phyloP scores from a whole-genome alignment of 2,329 filamentous ascomycete genomes.

The Mariannaea elegans region DNA sequence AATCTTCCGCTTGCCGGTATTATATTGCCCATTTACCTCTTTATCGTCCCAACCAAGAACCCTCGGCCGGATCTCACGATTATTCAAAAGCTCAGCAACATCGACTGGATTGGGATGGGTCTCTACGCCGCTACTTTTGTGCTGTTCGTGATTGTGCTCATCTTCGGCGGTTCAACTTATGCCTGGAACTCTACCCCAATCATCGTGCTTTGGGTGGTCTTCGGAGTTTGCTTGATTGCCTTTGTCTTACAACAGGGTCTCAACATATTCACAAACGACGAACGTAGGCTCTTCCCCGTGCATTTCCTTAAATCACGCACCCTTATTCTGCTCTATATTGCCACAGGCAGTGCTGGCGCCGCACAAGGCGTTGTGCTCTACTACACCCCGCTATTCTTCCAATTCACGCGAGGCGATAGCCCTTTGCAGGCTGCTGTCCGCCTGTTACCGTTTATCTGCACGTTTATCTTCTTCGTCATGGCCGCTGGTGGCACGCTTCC shows the following conservation, averaged over 20 bases:
- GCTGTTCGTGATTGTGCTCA: neutral
- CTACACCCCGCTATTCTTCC: neutral
- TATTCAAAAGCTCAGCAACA: too few relatives aligned
- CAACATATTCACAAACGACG: neutral
- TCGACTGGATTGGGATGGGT: too few relatives aligned
- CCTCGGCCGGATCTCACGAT: too few relatives aligned
- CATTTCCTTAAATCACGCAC: neutral
- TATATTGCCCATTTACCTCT: neutral
- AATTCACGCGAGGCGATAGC: neutral
- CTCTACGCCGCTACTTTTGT: too few relatives aligned
- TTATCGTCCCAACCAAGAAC: too few relatives aligned
- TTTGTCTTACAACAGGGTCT: neutral
- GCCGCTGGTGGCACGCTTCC: neutral
- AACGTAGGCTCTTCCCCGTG: neutral
- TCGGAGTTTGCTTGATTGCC: neutral
- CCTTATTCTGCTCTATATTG: neutral
- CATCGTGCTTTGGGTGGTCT: neutral
- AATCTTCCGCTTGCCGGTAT: neutral
- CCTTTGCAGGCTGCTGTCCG: neutral
- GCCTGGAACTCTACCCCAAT: neutral
- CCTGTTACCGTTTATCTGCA: neutral
- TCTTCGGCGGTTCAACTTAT: neutral
- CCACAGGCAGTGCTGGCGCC: neutral
- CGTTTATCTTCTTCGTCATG: neutral
- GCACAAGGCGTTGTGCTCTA: neutral